Evolutionary conservation across 495 filamentous ascomycete species (phyloP).

Genomic region (Astrothelium macrocarpum): DNA sequence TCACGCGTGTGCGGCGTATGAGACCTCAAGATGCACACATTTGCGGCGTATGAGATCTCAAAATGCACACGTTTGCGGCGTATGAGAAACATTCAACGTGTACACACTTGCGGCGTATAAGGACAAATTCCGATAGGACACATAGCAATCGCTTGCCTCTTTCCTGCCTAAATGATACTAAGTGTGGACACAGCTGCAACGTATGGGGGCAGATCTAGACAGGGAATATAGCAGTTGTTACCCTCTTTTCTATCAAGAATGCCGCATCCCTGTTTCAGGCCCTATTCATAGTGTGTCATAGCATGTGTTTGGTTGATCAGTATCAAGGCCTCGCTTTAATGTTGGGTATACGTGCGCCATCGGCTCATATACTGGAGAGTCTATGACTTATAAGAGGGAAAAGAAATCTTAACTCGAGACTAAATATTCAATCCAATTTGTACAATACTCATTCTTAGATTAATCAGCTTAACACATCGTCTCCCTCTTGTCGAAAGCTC

Average conservation of each 20-base stretch:
- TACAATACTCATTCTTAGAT: neutral
- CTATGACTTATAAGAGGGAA: neutral
- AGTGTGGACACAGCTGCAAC: neutral
- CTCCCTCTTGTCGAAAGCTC: neutral
- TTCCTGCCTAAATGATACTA: too few species aligned
- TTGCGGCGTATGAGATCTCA: too few species aligned
- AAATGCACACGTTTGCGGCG: too few species aligned
- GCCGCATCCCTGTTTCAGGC: neutral
- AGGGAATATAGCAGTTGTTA: too few species aligned
- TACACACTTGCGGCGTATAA: too few species aligned
- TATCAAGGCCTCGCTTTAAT: neutral
- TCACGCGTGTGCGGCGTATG: too few species aligned
- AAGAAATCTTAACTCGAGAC: neutral
- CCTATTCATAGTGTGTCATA: neutral
- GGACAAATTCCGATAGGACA: too few species aligned
- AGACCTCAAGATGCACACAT: too few species aligned
- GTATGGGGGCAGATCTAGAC: too few species aligned
- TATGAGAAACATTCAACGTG: too few species aligned
- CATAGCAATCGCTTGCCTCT: too few species aligned
- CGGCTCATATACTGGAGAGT: neutral
- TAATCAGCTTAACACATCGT: neutral
- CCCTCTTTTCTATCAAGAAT: neutral
- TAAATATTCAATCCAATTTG: neutral
- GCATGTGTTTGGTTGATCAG: neutral
- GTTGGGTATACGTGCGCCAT: neutral